Conservation (phyloP, 2,329 filamentous ascomycete genomes). For the Phialophora verrucosa region DNA sequence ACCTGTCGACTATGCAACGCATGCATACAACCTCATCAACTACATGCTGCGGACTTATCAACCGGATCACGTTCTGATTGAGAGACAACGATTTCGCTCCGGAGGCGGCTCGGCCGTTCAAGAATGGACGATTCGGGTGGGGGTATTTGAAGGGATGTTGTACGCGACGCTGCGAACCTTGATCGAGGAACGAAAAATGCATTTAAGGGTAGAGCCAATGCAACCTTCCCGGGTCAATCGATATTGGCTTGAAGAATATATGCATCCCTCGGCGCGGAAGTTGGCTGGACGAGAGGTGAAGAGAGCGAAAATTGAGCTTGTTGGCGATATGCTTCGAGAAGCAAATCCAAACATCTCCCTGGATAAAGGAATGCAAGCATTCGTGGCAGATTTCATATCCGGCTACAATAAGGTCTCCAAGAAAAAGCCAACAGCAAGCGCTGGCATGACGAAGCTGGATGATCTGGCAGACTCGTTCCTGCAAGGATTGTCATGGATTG, state of each 20-base stretch:
- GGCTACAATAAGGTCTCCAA: slow-evolving; percentile 23
- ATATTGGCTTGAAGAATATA: slow-evolving; percentile 57
- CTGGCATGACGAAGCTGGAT: slow-evolving; percentile 68
- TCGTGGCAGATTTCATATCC: slow-evolving; percentile 25
- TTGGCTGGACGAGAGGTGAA: slow-evolving; percentile 45
- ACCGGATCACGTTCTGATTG: slow-evolving; percentile 74
- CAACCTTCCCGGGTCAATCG: slow-evolving; percentile 61
- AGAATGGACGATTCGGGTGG: slow-evolving; percentile 84
- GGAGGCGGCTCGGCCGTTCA: slow-evolving; percentile 68
- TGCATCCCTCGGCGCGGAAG: slow-evolving; percentile 34
- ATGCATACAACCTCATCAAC: slow-evolving; percentile 62
- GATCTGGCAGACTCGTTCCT: slow-evolving; percentile 80
- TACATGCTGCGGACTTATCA: slow-evolving; percentile 56
- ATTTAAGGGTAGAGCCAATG: slow-evolving; percentile 57
- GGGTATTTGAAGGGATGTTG: slow-evolving; percentile 80
- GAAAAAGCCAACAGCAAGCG: slow-evolving; percentile 3
- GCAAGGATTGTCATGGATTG: slow-evolving; percentile 76
- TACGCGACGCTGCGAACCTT: slow-evolving; percentile 71
- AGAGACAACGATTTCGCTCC: slow-evolving; percentile 68
- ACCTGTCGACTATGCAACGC: slow-evolving; percentile 59
- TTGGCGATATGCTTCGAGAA: slow-evolving; percentile 27
- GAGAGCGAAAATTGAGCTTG: slow-evolving; percentile 63
- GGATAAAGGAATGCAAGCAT: slow-evolving; percentile 10
- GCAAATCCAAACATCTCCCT: slow-evolving; percentile 19
- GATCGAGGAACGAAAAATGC: slow-evolving; percentile 51